Conservation (phyloP, 176 grass and related monocot species). For the Secale cereale region DNA sequence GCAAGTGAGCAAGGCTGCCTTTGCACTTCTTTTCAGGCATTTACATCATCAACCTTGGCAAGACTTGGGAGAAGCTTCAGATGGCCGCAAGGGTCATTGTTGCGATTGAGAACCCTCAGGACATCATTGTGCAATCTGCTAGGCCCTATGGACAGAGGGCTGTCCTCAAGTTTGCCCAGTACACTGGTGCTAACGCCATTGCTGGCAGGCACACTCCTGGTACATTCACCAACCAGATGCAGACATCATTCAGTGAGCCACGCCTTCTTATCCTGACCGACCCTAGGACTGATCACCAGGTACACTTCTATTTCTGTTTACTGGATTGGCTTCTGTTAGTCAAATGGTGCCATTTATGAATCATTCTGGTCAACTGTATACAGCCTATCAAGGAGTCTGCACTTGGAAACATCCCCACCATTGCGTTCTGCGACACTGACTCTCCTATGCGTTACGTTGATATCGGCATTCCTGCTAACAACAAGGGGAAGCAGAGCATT, state of each 20-base stretch:
- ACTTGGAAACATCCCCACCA: constrained; percentile 87
- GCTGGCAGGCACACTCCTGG: constrained; percentile 92
- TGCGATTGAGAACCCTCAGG: constrained; percentile 79
- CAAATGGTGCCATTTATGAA: background rate
- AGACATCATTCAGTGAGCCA: constrained; percentile 82
- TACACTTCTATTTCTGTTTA: constrained; percentile 12
- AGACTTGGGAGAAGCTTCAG: constrained; percentile 87
- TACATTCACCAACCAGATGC: constrained; percentile 95
- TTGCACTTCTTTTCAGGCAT: constrained; percentile 41
- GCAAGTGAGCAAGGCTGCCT: background rate
- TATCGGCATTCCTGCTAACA: constrained; percentile 90
- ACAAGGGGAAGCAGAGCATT: constrained; percentile 94
- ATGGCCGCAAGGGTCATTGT: constrained; percentile 81
- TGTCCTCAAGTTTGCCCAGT: constrained; percentile 89
- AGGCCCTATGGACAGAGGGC: constrained; percentile 88
- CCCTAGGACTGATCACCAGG: constrained; percentile 89
- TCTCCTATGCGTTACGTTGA: constrained; percentile 95
- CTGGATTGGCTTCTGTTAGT: background rate
- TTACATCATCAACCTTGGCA: constrained; percentile 83
- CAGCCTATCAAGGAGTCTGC: constrained; percentile 95
- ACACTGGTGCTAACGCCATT: constrained; percentile 87
- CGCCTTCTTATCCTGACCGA: constrained; percentile 96
- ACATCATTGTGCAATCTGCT: constrained; percentile 92
- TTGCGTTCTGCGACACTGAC: constrained; percentile 92
- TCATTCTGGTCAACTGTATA: constrained; percentile 11